Evolutionary conservation across 495 filamentous ascomycete genomes (phyloP), one percentile per base, ranked within the genome.

Genomic region (Aspergillus sparsus): DNA sequence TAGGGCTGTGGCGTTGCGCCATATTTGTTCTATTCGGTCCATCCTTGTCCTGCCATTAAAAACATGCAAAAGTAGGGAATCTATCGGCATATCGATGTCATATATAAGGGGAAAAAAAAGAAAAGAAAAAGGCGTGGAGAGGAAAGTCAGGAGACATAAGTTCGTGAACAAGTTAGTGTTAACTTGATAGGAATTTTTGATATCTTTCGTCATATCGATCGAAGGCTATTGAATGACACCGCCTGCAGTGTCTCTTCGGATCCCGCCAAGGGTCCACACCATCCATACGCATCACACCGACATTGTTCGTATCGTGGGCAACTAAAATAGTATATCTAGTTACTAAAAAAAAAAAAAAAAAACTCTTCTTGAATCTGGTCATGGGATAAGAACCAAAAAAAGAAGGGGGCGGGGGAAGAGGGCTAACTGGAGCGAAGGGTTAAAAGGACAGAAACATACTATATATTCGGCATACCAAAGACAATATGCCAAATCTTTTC

Each of bases 401-500:
- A 27, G 3, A 3, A 3, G 1, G 21, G 21, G 21, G 21, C 21
- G 21, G 3, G 21, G 3, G 21, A 27, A n/a, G n/a, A n/a, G n/a
- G 21, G 21, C 21, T 27, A 1, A 1, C 21, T 27, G 21, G 42
- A 2, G 42, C 18, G n/a, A 16, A 16, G 42, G 42, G 21, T 11
- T 11, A 18, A 53, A 39, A 39, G 16, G 56, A n/a, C 21, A 6
- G n/a, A 15, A 54, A 72, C 75, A 58, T 54, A 78, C 75, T 78
- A 65, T 2, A 76, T 62, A 7, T 59, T 64, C 12, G 74, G 69
- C 74, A 71, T 73, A 10, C 74, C 72, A 63, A 77, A 79, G 7
- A 79, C 57, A 32, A 77, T 65, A 57, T 79, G 74, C 76, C 76
- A 79, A 21, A 79, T 53, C 52, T 70, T 75, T 53, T 79, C 76